These are phyloP conservation scores for Cystofilobasidium capitatum DNA, from an alignment of 768 basidiomycete species.

Conservation along the genomic window DNA sequence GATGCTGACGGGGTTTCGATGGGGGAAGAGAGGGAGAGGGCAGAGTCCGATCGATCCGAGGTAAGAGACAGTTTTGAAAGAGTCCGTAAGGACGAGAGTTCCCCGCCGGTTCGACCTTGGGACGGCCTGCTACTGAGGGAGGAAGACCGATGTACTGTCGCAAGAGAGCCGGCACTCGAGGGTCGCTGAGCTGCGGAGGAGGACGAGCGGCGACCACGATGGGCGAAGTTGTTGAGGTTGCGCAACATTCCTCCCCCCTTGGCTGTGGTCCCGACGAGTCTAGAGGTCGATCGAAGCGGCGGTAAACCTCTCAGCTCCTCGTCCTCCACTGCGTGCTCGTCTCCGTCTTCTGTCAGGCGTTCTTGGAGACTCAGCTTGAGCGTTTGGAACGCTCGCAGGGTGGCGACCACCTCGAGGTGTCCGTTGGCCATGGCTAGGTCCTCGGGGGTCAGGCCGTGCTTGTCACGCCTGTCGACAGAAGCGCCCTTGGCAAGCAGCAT, in stretches of 20 bases:
- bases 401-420: slow-evolving; percentile 64
- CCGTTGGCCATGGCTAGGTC: slow-evolving; percentile 70
- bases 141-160: not conserved
- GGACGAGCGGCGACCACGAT: slow-evolving; percentile 2
- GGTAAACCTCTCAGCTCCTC: not conserved
- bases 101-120: not conserved
- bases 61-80: slow-evolving; percentile 5
- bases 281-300: slow-evolving; percentile 1
- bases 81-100: slow-evolving; percentile 9
- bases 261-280: not conserved
- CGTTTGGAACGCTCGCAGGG: slow-evolving; percentile 54
- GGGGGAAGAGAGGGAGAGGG: slow-evolving; percentile 8
- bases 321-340: slow-evolving; percentile 31
- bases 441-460: slow-evolving; percentile 82
- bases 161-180: not conserved
- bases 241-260: slow-evolving; percentile 10
- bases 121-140: slow-evolving; percentile 1
- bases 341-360: slow-evolving; percentile 1
- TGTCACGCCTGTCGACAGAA: slow-evolving; percentile 68
- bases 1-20: slow-evolving; percentile 7
- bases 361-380: slow-evolving; percentile 6
- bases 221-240: slow-evolving; percentile 8
- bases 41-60: slow-evolving; percentile 7
- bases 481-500: slow-evolving; percentile 80
- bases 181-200: not conserved